These are phyloP conservation scores for Ilex paraguariensis DNA, from an alignment of 305 asterid genomes.

Conservation along the genomic window DNA sequence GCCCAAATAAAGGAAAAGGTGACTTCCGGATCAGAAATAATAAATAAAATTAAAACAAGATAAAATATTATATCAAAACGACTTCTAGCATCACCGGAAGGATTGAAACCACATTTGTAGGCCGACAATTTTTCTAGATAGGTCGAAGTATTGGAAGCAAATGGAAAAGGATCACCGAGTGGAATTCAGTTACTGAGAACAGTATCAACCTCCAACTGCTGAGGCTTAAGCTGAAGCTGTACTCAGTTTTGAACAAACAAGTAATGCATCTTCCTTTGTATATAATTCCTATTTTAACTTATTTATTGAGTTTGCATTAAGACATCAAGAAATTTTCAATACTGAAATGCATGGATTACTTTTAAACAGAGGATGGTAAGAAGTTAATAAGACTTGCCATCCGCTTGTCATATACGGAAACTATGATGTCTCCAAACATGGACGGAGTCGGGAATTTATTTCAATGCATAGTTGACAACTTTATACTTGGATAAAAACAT, in stretches of 20 bases:
- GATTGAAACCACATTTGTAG: conserved; percentile 2
- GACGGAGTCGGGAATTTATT: too few relatives aligned
- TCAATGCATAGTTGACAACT: too few relatives aligned
- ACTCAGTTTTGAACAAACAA: conserved; percentile 55
- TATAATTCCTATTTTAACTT: not conserved
- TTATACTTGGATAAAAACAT: too few relatives aligned
- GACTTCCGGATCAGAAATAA: conserved; percentile 10
- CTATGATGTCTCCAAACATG: too few relatives aligned
- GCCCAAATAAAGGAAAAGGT: conserved; percentile 12
- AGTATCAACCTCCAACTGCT: conserved; percentile 52
- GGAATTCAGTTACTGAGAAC: conserved; percentile 45
- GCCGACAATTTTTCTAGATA: too few relatives aligned
- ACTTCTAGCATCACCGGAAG: conserved; percentile 8
- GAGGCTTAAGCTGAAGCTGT: conserved; percentile 53
- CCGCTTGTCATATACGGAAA: too few relatives aligned
- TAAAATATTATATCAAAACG: conserved; percentile 10
- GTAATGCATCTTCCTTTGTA: conserved; percentile 28
- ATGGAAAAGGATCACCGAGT: not conserved
- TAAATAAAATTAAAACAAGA: conserved; percentile 10
- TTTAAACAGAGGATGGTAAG: too few relatives aligned
- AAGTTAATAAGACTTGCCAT: too few relatives aligned
- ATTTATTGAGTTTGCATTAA: too few relatives aligned
- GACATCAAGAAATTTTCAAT: not conserved
- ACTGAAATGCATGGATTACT: too few relatives aligned
- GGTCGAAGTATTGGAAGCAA: too few relatives aligned